A percentile compares a stretch with the other conserved stretches of the same genome.
Evolutionary conservation across 805 yeast species (phyloP).

Genomic region (Starmera amethionina): DNA sequence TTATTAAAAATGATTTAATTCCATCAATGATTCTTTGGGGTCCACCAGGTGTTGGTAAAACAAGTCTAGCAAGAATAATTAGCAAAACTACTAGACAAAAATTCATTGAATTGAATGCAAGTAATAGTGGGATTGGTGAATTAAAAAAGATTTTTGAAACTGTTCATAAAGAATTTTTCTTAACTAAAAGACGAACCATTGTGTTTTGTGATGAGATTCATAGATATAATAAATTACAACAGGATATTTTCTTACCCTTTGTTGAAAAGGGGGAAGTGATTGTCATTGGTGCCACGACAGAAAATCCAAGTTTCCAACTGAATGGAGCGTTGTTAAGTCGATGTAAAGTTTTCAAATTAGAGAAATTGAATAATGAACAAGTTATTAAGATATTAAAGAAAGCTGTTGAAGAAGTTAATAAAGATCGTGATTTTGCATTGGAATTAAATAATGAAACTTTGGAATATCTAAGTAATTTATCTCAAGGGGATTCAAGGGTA

Average conservation of each 20-base stretch:
- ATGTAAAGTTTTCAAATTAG: slow-evolving; percentile 68
- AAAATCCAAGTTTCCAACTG: slow-evolving; percentile 79
- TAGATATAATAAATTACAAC: slow-evolving; percentile 77
- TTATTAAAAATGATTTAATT: slow-evolving; percentile 46
- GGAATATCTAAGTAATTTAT: slow-evolving; percentile 57
- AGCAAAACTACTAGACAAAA: slow-evolving; percentile 26
- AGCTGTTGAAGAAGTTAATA: slow-evolving; percentile 52
- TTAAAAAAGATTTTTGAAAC: slow-evolving; percentile 48
- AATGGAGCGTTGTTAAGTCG: slow-evolving; percentile 78
- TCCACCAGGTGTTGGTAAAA: slow-evolving; percentile 90
- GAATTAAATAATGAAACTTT: slow-evolving; percentile 47
- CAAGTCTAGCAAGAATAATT: slow-evolving; percentile 63
- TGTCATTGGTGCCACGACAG: slow-evolving; percentile 95
- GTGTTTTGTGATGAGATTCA: slow-evolving; percentile 92
- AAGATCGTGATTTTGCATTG: slow-evolving; percentile 43
- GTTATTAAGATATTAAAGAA: slow-evolving; percentile 40
- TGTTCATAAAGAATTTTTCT: slow-evolving; percentile 23
- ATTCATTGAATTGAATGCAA: slow-evolving; percentile 79
- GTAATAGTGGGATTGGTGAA: slow-evolving; percentile 59
- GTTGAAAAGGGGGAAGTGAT: slow-evolving; percentile 78
- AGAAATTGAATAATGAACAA: slow-evolving; percentile 40
- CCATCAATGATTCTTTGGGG: slow-evolving; percentile 94
- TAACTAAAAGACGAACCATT: slow-evolving; percentile 46
- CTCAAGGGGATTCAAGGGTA: slow-evolving; percentile 84
- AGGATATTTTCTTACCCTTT: slow-evolving; percentile 75